Percentiles rank a stretch among this genome's conserved stretches.
These are phyloP conservation scores for Eimeria acervulina DNA, from an alignment of 169 alveolate species.

Conservation along the genomic window DNA sequence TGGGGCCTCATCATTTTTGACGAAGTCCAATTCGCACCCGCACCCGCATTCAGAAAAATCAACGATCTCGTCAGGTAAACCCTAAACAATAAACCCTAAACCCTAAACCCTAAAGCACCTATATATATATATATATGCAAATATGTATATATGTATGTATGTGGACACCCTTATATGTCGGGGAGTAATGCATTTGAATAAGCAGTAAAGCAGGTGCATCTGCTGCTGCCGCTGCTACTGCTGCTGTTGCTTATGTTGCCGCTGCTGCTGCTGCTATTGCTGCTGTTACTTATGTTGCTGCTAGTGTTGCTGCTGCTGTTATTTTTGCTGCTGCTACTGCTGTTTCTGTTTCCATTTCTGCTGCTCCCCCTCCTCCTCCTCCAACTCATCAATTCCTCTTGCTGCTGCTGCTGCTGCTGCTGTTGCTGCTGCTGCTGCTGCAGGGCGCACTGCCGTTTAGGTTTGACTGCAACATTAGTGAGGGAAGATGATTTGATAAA, in stretches of 20 bases:
- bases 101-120: neutral
- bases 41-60: slow-evolving; percentile 97
- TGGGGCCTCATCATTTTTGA: slow-evolving; percentile 99
- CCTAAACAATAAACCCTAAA: too few species aligned
- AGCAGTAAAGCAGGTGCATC: neutral
- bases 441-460: slow-evolving; percentile 89
- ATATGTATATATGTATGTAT: too few species aligned
- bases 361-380: too few species aligned
- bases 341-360: slow-evolving; percentile 96
- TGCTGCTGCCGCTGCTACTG: too few species aligned
- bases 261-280: neutral
- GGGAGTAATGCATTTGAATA: too few species aligned
- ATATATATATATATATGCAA: neutral
- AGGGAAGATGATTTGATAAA: slow-evolving; percentile 98
- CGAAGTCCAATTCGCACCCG: slow-evolving; percentile 99
- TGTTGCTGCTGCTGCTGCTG: slow-evolving; percentile 25
- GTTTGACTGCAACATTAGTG: slow-evolving; percentile 99
- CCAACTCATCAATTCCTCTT: too few species aligned
- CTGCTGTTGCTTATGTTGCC: too few species aligned
- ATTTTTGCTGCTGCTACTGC: slow-evolving; percentile 84
- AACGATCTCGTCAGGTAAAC: slow-evolving; percentile 89
- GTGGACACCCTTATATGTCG: too few species aligned
- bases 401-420: neutral
- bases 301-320: neutral
- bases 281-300: neutral